Conservation (phyloP, 2,329 filamentous ascomycete genomes). For the Bretziella fagacearum region DNA sequence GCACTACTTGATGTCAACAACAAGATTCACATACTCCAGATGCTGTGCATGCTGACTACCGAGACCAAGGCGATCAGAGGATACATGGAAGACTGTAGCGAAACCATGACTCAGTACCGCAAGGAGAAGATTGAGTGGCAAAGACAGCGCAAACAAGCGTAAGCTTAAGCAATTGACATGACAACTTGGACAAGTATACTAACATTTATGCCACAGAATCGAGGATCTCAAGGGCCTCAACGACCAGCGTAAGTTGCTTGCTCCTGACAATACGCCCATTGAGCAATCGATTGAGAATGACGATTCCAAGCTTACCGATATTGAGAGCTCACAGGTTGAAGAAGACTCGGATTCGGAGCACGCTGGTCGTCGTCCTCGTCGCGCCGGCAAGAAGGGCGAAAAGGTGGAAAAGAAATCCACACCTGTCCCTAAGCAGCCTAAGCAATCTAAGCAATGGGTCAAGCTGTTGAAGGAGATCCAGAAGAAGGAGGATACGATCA, state of each 20-base stretch:
- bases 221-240: slow-evolving; percentile 56
- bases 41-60: slow-evolving; percentile 70
- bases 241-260: slow-evolving; percentile 53
- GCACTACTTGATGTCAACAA: slow-evolving; percentile 63
- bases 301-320: slow-evolving; percentile 45
- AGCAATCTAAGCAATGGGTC: slow-evolving; percentile 76
- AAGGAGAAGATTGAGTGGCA: slow-evolving; percentile 95
- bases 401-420: slow-evolving; percentile 58
- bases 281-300: slow-evolving; percentile 39
- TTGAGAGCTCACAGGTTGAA: slow-evolving; percentile 37
- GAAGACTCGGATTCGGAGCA: slow-evolving; percentile 54
- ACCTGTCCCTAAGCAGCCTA: slow-evolving; percentile 44
- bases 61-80: slow-evolving; percentile 73
- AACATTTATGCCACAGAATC: slow-evolving; percentile 27
- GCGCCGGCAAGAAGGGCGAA: slow-evolving; percentile 30
- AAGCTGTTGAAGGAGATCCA: slow-evolving; percentile 79
- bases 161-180: too few species aligned
- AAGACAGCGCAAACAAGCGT: slow-evolving; percentile 53
- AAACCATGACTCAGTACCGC: slow-evolving; percentile 83
- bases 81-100: slow-evolving; percentile 82
- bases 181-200: slow-evolving; percentile 17
- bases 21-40: slow-evolving; percentile 63
- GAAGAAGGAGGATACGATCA: slow-evolving; percentile 65
- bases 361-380: slow-evolving; percentile 21
- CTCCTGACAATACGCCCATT: slow-evolving; percentile 54